Base-by-base conservation (phyloP, 2,329 filamentous ascomycete genomes). In the Dryadomyces quercus-mongolicae region DNA sequence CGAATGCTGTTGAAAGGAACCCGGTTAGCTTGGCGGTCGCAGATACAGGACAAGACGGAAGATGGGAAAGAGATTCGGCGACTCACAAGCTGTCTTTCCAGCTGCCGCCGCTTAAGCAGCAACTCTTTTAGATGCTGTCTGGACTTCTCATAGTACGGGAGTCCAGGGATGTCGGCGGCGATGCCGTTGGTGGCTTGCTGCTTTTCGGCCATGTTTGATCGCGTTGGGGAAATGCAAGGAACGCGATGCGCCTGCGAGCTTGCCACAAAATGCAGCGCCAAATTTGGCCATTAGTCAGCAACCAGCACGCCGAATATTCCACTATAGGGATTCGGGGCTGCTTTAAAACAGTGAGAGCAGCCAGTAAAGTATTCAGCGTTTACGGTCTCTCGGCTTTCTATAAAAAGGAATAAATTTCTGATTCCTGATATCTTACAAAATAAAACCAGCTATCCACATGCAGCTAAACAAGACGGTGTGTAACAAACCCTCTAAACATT, bases 71-170 rank as follows among this genome's bases (percentile, higher is more conserved):
- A 21, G 15, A 45, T 13, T 57, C 3, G 53, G 45, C 12, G 12
- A 50, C 64, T 9, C 50, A 69, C 67, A 52, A 69, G 56, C 31
- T 62, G 64, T 54, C 61, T 62, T 44, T 68, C 65, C 52, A 87
- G 73, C 18, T 76, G 62, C 31, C 80, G 75, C 65, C 85, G 85
- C 69, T 81, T 83, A 52, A 81, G 73, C 9, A 90, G 69, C 2
- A 84, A 81, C 54, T 84, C 78, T 58, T 84, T 78, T 3, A 89
- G 73, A 55, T 85, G 82, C 55, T 78, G 75, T 56, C 85, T 77
- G 49, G 86, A 74, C 63, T 84, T 83, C 66, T 89, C 85, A 67
- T 89, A 89, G 69, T 85, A 88, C 18, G 84, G 82, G 52, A 67
- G 71, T 65, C 55, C 75, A 71, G 73, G 71, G 45, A 73, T 70